Base-by-base conservation (phyloP, 129 eudicot species). In the Lactuca sativa region DNA sequence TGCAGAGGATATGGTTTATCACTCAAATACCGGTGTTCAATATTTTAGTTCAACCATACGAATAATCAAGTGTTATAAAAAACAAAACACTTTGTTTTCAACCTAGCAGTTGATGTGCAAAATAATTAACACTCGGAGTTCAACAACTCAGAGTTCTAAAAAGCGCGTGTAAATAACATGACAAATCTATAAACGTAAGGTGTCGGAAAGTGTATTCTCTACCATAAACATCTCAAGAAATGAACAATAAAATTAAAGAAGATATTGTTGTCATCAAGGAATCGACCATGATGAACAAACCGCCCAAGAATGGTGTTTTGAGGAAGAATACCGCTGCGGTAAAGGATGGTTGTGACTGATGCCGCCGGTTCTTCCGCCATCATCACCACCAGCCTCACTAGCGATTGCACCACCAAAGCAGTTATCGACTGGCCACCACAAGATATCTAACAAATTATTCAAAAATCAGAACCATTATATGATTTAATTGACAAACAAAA, bases 281-380 rank as follows among this genome's bases (percentile, higher is more conserved):
- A 43, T 31, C 47, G 59, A 17, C 17, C 60, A 66, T 17, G 79
- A 16, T 57, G 66, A 44, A 66, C 53, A 9, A 65, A 65, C 73
- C 79, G 67, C 21, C 18, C 59, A 13, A 66, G 43, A 44, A 74
- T 41, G 8, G 67, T 66, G 66, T 74, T 34, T 44, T 56, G 41
- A 57, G 79, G 79, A 65, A 74, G 73, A 15, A 74, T 74, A 33
- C 79, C 73, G 8, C 79, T 74, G 5, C 73, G 73, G 40, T 56
- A 57, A 7, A 74, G 73, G 53, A 74, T 74, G 67, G 73, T 57
- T 74, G 79, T 57, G 40, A 74, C 30, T 0, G 60, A 43, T 36
- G 40, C 67, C 12, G 53, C 73, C 10, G 79, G 73, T 31, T 66
- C 79, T 56, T 56, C 61, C 61, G 56, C 60, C 0, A 74, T 18